Evolutionary conservation across 305 asterid genomes (phyloP).

Genomic region (Solanum hybrid): DNA sequence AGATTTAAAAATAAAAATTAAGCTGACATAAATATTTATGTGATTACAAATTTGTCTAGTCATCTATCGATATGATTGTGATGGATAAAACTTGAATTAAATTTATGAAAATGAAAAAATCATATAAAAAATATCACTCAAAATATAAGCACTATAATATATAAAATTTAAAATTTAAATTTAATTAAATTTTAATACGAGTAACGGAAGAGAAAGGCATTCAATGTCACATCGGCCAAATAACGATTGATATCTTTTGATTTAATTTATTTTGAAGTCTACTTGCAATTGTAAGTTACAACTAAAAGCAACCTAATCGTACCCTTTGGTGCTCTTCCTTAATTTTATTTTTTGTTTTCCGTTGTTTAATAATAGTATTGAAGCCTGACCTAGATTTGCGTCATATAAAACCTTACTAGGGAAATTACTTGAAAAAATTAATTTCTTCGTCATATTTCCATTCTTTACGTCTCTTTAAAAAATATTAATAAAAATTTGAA

Average conservation of each 20-base stretch:
- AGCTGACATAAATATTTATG: not conserved
- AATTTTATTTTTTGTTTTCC: no score
- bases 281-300: not conserved
- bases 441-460: not conserved
- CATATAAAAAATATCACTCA: accelerated
- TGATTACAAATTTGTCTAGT: not conserved
- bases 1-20: not conserved
- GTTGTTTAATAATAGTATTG: no score
- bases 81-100: not conserved
- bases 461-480: not conserved
- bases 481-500: no score
- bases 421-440: not conserved
- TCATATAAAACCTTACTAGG: no score
- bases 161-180: not conserved
- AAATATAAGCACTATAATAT: not conserved
- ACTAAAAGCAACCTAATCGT: not conserved
- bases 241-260: not conserved
- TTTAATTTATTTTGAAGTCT: not conserved
- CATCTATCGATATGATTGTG: not conserved
- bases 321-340: not conserved
- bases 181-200: not conserved
- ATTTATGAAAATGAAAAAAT: not conserved
- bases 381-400: no score
- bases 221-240: not conserved
- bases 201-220: no score